These are phyloP conservation scores for Tetraselmis striata DNA, from an alignment of 139 green algal species.

Conservation along the genomic window DNA sequence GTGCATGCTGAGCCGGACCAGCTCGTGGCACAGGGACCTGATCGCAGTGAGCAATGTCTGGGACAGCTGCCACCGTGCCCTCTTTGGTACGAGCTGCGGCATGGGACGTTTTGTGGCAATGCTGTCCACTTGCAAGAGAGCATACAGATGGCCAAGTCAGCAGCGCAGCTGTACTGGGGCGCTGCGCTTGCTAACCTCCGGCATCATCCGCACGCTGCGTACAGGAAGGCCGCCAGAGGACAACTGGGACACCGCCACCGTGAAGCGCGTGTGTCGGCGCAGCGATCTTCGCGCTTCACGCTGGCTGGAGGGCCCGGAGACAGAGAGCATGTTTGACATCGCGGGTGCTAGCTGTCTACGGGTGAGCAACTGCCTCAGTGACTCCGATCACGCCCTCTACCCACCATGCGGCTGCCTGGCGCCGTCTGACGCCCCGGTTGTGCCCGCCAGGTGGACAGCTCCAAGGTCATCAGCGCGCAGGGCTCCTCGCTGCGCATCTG, in stretches of 20 bases:
- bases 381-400: not conserved
- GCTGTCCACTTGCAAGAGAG: too few species aligned
- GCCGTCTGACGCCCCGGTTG: not conserved
- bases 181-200: too few species aligned
- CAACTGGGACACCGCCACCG: constrained; percentile 6
- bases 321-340: constrained; percentile 21
- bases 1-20: constrained; percentile 24
- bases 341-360: constrained; percentile 17
- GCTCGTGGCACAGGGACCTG: constrained; percentile 7
- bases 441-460: constrained; percentile 42
- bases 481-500: constrained; percentile 33
- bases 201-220: too few species aligned
- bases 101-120: too few species aligned
- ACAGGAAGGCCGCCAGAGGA: not conserved
- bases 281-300: constrained; percentile 32
- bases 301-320: constrained; percentile 20
- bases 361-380: not conserved
- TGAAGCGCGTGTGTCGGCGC: constrained; percentile 36
- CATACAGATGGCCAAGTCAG: too few species aligned
- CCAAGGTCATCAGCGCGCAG: constrained; percentile 36
- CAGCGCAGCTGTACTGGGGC: too few species aligned
- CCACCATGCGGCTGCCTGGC: too few species aligned
- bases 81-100: too few species aligned
- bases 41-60: constrained; percentile 10
- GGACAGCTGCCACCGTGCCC: constrained; percentile 8